phyloP scores from a whole-genome alignment of 352 stramenopile species.

The Phytophthora melonis region DNA sequence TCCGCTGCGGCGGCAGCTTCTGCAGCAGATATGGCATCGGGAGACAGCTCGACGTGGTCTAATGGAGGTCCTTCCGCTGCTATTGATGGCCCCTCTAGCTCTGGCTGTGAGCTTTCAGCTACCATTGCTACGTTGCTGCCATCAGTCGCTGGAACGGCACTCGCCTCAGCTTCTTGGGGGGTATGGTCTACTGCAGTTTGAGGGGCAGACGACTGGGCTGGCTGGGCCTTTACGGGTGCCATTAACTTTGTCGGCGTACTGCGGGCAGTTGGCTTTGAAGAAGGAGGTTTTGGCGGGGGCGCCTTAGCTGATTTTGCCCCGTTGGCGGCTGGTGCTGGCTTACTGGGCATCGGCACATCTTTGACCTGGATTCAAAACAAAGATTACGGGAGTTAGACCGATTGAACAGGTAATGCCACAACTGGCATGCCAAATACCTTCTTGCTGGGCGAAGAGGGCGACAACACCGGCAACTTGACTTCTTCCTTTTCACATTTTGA shows the following conservation, averaged over 20 bases:
- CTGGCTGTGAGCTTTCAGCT: conserved; percentile 9
- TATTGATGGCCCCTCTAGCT: not conserved
- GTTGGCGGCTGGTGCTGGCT: conserved; percentile 9
- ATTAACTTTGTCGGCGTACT: conserved; percentile 23
- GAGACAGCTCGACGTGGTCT: conserved; percentile 9
- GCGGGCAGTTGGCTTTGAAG: conserved; percentile 15
- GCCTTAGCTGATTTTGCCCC: conserved; percentile 17
- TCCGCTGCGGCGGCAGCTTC: conserved; percentile 20
- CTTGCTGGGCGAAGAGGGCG: conserved; percentile 38
- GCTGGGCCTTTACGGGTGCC: conserved; percentile 17
- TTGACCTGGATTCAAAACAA: conserved; percentile 15
- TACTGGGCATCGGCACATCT: conserved; percentile 26
- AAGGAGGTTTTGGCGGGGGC: conserved; percentile 20
- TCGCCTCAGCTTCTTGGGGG: not conserved
- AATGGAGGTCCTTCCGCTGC: conserved; percentile 1
- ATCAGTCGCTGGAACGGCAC: not conserved
- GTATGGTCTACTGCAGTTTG: not conserved
- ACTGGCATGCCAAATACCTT: conserved; percentile 30
- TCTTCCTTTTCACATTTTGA: conserved; percentile 44
- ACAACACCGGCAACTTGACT: conserved; percentile 57
- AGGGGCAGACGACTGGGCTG: not conserved
- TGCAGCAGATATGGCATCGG: conserved; percentile 4
- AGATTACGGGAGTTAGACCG: not conserved
- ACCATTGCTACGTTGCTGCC: not conserved
- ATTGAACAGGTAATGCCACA: not conserved